A percentile compares a stretch with the other conserved stretches of the same genome.
These are phyloP conservation scores for Pythium phragmiticola DNA, from an alignment of 352 stramenopile species.

Conservation along the genomic window DNA sequence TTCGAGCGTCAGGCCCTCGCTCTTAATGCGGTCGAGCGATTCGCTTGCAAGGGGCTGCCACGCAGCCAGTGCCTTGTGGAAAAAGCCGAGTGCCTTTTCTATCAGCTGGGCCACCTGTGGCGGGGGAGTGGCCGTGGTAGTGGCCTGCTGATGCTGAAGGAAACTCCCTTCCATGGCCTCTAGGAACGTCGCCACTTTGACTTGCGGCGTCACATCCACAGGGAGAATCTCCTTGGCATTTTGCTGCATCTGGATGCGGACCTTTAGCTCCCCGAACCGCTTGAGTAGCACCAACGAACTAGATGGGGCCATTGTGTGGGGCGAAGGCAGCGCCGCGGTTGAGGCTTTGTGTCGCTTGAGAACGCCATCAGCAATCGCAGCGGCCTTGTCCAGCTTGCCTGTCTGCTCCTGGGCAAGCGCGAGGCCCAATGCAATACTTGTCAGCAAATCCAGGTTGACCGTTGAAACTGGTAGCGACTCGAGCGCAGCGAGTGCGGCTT, in stretches of 20 bases:
- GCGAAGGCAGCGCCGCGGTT: background rate
- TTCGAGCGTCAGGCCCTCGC: constrained; percentile 35
- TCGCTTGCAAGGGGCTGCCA: constrained; percentile 47
- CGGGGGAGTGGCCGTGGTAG: constrained; percentile 1
- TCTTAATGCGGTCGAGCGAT: constrained; percentile 32
- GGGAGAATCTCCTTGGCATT: constrained; percentile 64
- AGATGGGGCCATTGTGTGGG: background rate
- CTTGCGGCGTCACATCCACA: constrained; percentile 33
- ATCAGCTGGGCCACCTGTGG: constrained; percentile 29
- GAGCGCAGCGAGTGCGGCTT: constrained; percentile 49
- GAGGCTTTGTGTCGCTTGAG: constrained; percentile 46
- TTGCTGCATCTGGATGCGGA: constrained; percentile 56
- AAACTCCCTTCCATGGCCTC: constrained; percentile 46
- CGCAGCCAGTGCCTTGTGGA: constrained; percentile 54
- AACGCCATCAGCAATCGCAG: constrained; percentile 47
- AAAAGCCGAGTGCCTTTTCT: constrained; percentile 53
- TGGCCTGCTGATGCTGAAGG: constrained; percentile 16
- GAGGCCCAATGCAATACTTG: constrained; percentile 49
- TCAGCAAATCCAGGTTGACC: constrained; percentile 47
- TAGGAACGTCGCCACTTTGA: constrained; percentile 56
- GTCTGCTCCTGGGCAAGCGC: constrained; percentile 51
- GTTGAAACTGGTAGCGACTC: constrained; percentile 24
- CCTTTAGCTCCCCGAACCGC: constrained; percentile 66
- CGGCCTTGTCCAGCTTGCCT: constrained; percentile 46
- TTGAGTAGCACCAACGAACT: constrained; percentile 49